phyloP scores from a whole-genome alignment of 768 basidiomycete species.

The Mycena alexandri region DNA sequence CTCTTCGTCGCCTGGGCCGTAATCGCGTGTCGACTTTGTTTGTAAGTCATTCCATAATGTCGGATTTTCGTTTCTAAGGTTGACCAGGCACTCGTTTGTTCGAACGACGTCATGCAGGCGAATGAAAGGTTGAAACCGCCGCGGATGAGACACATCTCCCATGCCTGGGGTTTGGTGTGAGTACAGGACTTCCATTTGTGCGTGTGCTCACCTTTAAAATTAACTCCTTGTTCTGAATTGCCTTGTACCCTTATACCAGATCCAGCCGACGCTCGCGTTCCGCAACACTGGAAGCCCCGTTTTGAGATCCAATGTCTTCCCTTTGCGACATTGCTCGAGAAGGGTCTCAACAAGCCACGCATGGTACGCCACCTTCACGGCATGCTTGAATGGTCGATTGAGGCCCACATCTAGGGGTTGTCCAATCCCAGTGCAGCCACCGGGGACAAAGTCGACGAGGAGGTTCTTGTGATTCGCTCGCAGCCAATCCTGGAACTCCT shows the following conservation, averaged over 20 bases:
- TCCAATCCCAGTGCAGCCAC: slow-evolving; percentile 10
- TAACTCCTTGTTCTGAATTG: slow-evolving; percentile 39
- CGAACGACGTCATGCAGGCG: slow-evolving; percentile 32
- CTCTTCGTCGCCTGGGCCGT: slow-evolving; percentile 10
- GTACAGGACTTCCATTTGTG: too few relatives aligned
- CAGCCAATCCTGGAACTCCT: slow-evolving; percentile 46
- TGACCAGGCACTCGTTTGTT: slow-evolving; percentile 17
- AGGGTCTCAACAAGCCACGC: slow-evolving; percentile 17
- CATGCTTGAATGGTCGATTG: slow-evolving; percentile 40
- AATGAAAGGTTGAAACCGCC: slow-evolving; percentile 39
- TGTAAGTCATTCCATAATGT: slow-evolving; percentile 15
- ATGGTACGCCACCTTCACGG: slow-evolving; percentile 29
- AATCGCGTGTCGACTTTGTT: slow-evolving; percentile 14
- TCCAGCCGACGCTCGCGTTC: slow-evolving; percentile 36
- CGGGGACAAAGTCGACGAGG: slow-evolving; percentile 42
- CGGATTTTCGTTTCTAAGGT: slow-evolving; percentile 8
- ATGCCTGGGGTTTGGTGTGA: slow-evolving; percentile 25
- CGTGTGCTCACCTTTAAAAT: slow-evolving; percentile 39
- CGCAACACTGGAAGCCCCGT: slow-evolving; percentile 1
- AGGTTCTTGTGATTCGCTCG: slow-evolving; percentile 39
- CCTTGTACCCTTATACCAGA: slow-evolving; percentile 38
- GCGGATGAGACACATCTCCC: slow-evolving; percentile 29
- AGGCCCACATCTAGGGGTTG: slow-evolving; percentile 42
- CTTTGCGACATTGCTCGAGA: slow-evolving; percentile 6
- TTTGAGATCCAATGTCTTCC: slow-evolving; percentile 34